Conservation (phyloP, 257 asterid genomes). For the Lycium barbarum region DNA sequence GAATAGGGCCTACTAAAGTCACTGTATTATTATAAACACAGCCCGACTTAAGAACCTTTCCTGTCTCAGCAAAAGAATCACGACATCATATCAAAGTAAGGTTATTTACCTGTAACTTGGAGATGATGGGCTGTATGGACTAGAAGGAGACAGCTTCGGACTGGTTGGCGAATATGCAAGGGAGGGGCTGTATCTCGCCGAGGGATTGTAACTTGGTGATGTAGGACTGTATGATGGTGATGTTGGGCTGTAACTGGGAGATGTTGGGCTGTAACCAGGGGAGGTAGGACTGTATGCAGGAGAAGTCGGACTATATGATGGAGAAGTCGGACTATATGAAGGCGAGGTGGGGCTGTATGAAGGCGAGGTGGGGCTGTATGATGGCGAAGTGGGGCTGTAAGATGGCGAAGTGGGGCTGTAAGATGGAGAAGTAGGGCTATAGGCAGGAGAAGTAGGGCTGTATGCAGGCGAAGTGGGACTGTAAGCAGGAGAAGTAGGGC, state of each 20-base stretch:
- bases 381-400: slow-evolving; percentile 87
- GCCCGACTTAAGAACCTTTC: background rate
- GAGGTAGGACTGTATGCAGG: slow-evolving; percentile 91
- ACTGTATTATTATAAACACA: background rate
- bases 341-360: slow-evolving; percentile 94
- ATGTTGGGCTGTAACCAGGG: slow-evolving; percentile 90
- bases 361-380: slow-evolving; percentile 88
- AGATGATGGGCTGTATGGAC: slow-evolving; percentile 96
- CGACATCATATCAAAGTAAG: background rate
- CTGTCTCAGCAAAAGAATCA: background rate
- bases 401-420: slow-evolving; percentile 89
- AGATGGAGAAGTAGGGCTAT: slow-evolving; percentile 86
- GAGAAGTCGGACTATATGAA: slow-evolving; percentile 77
- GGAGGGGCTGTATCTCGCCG: slow-evolving; percentile 93
- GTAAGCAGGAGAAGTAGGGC: slow-evolving; percentile 81
- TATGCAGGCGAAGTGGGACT: slow-evolving; percentile 88
- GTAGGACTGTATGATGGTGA: slow-evolving; percentile 84
- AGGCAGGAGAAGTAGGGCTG: slow-evolving; percentile 88
- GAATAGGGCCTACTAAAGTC: background rate
- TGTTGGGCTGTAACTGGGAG: slow-evolving; percentile 89
- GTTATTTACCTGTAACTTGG: slow-evolving; percentile 87
- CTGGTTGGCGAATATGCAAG: slow-evolving; percentile 96
- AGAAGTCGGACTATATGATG: slow-evolving; percentile 80
- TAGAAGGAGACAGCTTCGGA: slow-evolving; percentile 83
- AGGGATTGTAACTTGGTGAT: slow-evolving; percentile 81